phyloP scores from a whole-genome alignment of 2,329 filamentous ascomycete genomes.

The Bipolaris victoriae region DNA sequence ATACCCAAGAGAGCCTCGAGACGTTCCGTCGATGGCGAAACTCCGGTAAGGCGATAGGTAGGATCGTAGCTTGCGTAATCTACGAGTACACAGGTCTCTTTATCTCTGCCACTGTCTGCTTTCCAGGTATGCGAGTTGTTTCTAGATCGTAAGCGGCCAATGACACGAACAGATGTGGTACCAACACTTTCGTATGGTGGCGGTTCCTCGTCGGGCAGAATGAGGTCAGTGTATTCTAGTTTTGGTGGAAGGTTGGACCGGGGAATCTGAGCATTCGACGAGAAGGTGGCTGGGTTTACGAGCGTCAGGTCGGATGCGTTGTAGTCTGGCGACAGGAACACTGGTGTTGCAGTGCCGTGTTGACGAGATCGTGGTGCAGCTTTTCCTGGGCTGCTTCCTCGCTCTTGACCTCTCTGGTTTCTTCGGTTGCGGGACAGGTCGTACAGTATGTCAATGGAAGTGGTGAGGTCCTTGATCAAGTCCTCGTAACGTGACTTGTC shows the following conservation, averaged over 20 bases:
- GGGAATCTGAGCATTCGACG: slow-evolving; percentile 29
- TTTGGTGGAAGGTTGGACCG: slow-evolving; percentile 49
- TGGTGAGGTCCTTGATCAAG: slow-evolving; percentile 74
- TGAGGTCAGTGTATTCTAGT: slow-evolving; percentile 52
- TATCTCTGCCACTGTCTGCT: slow-evolving; percentile 41
- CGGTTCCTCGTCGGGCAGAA: slow-evolving; percentile 55
- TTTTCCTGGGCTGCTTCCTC: slow-evolving; percentile 30
- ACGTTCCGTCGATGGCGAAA: slow-evolving; percentile 54
- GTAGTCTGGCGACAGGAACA: slow-evolving; percentile 45
- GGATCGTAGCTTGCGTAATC: slow-evolving; percentile 68
- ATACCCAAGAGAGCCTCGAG: slow-evolving; percentile 51
- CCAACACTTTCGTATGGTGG: slow-evolving; percentile 58
- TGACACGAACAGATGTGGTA: slow-evolving; percentile 53
- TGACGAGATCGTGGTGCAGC: slow-evolving; percentile 24
- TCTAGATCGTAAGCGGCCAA: slow-evolving; percentile 52
- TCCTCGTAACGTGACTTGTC: slow-evolving; percentile 79
- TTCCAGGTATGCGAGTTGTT: slow-evolving; percentile 49
- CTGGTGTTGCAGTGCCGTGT: slow-evolving; percentile 23
- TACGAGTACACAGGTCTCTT: slow-evolving; percentile 65
- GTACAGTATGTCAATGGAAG: slow-evolving; percentile 79
- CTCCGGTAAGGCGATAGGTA: slow-evolving; percentile 55
- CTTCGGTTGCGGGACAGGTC: slow-evolving; percentile 73
- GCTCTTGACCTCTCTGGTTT: slow-evolving; percentile 38
- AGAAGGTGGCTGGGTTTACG: slow-evolving; percentile 49
- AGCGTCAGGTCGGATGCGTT: slow-evolving; percentile 53